Conservation (phyloP, 139 green algal genomes). For the Zygnema circumcarinatum region DNA sequence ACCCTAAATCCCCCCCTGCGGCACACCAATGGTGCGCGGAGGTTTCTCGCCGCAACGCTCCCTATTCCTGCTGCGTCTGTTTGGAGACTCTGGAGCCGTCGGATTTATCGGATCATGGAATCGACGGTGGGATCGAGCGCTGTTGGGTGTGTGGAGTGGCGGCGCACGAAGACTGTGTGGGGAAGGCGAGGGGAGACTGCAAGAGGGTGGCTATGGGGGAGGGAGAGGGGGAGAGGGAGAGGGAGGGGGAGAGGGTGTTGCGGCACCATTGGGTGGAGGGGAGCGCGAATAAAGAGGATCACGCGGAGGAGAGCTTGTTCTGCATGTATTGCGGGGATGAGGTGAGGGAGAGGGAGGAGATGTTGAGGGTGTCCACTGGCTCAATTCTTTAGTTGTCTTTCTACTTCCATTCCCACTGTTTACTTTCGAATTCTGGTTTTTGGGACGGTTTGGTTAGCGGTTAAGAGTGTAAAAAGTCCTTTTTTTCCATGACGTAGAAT, state of each 20-base stretch:
- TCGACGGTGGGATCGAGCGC: neutral
- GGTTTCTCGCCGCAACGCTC: too few species aligned
- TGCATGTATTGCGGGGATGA: slow-evolving; percentile 54
- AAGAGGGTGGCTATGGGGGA: slow-evolving; percentile 43
- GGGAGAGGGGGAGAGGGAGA: slow-evolving; percentile 62
- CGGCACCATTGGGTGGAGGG: slow-evolving; percentile 57
- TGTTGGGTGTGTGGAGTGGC: slow-evolving; percentile 73
- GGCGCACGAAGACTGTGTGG: slow-evolving; percentile 69
- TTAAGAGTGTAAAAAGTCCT: too few species aligned
- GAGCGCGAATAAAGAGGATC: slow-evolving; percentile 48
- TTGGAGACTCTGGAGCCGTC: neutral
- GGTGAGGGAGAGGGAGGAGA: too few species aligned
- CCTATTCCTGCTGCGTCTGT: slow-evolving; percentile 23
- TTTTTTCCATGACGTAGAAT: too few species aligned
- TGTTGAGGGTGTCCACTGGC: too few species aligned
- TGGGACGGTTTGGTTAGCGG: too few species aligned
- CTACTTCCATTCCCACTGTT: too few species aligned
- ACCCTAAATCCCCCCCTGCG: too few species aligned
- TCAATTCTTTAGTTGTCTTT: too few species aligned
- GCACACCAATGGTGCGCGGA: too few species aligned
- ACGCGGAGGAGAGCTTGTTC: slow-evolving; percentile 48
- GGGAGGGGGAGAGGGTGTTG: neutral
- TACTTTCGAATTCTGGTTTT: too few species aligned
- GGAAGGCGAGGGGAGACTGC: slow-evolving; percentile 64
- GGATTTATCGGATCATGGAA: neutral